Base-by-base conservation (phyloP, 106 monocot genomes). In the Vanilla planifolia region DNA sequence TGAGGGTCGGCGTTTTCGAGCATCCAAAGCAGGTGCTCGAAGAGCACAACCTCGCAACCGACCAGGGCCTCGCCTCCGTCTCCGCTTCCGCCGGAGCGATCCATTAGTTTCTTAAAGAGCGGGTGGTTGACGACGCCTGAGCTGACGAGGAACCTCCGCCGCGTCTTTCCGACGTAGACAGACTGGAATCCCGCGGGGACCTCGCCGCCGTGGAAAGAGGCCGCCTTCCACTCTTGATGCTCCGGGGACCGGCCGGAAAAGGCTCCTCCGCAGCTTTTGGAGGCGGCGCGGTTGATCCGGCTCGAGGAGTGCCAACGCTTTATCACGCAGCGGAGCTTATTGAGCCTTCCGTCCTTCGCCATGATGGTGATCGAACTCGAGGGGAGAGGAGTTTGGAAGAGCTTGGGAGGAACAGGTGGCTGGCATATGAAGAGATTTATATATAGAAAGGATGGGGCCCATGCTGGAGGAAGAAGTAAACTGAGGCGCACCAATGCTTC, bases 1-100 rank as follows among this genome's bases (percentile, higher is more conserved):
- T 75, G 75, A 8, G 79, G 75, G 14, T 84, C 84, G 6, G 75
- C 84, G 63, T 79, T 84, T 50, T 84, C 79, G 26, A 84, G 76
- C 84, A 84, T 84, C 84, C 84, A 84, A 16, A 84, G 71, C 6
- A 84, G 75, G 79, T 84, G 84, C 59, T 84, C 84, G 72, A 84
- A 84, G 32, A 84, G 79, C 43, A 79, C 84, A 53, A 84, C 84
- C 69, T 84, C 84, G 57, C 84, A 84, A 2, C 72, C 84, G 34
- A 84, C 72, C 20, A 84, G 69, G 25, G 61, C 45, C 41, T 39
- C 52, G 5, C 7, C 39, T 22, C 51, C 32, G 37, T 33, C 33
- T 21, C 23, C 55, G 13, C 43, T 55, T 30, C 34, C 63, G 47
- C 69, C 77, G 32, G 83, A 73, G n/a, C 53, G 51, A 28, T 75